Conservation (phyloP, 2,329 filamentous ascomycete species). For the Aspergillus chevalieri region DNA sequence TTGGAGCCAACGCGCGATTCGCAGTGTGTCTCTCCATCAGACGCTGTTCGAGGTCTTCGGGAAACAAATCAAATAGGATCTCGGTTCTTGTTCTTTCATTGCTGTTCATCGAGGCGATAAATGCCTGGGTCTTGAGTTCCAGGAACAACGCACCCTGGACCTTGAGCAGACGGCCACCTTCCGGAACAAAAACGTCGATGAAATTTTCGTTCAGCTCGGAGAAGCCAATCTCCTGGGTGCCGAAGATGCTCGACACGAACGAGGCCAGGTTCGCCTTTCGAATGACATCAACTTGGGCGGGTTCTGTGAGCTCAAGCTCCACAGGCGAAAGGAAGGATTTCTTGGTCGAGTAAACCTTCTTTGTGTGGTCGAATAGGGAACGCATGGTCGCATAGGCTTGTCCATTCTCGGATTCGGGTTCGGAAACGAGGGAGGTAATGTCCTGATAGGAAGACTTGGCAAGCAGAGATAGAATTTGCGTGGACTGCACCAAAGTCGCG, state of each 20-base stretch:
- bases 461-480: slow-evolving; percentile 53
- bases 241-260: slow-evolving; percentile 58
- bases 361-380: slow-evolving; percentile 58
- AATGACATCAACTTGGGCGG: slow-evolving; percentile 53
- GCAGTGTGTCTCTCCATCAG: slow-evolving; percentile 52
- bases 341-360: slow-evolving; percentile 54
- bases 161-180: slow-evolving; percentile 53
- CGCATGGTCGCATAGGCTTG: slow-evolving; percentile 59
- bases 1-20: slow-evolving; percentile 49
- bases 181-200: slow-evolving; percentile 57
- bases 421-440: slow-evolving; percentile 52
- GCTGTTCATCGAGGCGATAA: slow-evolving; percentile 56
- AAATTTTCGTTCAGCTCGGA: slow-evolving; percentile 59
- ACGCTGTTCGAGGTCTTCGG: slow-evolving; percentile 49
- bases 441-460: slow-evolving; percentile 53
- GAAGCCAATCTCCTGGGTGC: slow-evolving; percentile 59
- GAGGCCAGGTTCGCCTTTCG: slow-evolving; percentile 60
- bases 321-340: slow-evolving; percentile 51
- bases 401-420: slow-evolving; percentile 50
- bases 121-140: slow-evolving; percentile 62
- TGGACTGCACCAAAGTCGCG: slow-evolving; percentile 40
- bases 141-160: slow-evolving; percentile 57
- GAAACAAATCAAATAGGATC: slow-evolving; percentile 56
- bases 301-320: slow-evolving; percentile 47
- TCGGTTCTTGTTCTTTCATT: slow-evolving; percentile 51